Conservation (phyloP, 148 eudicot genomes). For the Persicaria maculosa region DNA sequence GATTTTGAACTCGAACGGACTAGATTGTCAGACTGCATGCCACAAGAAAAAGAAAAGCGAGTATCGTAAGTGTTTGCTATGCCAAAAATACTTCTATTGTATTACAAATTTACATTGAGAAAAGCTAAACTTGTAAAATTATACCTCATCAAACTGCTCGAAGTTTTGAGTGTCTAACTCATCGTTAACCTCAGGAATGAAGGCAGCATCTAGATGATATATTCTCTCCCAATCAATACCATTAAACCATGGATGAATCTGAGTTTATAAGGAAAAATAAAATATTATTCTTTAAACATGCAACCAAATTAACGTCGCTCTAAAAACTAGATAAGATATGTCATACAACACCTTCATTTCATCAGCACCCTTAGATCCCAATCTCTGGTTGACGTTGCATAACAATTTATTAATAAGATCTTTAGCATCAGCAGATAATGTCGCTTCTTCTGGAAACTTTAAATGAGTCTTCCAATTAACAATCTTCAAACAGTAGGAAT, state of each 20-base stretch:
- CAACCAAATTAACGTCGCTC: background rate
- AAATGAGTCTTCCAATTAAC: constrained; percentile 27
- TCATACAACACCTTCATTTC: constrained; percentile 26
- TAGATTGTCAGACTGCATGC: background rate
- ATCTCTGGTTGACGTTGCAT: constrained; percentile 25
- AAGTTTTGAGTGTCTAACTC: constrained; percentile 37
- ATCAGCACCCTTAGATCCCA: constrained; percentile 28
- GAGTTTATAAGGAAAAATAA: background rate
- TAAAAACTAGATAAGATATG: background rate
- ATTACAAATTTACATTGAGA: background rate
- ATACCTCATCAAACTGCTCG: constrained; percentile 39
- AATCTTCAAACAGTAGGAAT: constrained; percentile 16
- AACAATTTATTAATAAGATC: constrained; percentile 26
- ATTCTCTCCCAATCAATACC: constrained; percentile 29
- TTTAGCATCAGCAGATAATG: constrained; percentile 22
- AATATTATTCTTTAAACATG: background rate
- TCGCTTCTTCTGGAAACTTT: constrained; percentile 29
- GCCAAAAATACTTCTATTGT: background rate
- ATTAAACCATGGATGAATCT: constrained; percentile 31
- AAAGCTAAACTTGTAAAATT: background rate
- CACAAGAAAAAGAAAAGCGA: background rate
- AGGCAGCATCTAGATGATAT: constrained; percentile 37
- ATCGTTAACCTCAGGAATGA: constrained; percentile 35
- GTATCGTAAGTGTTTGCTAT: background rate
- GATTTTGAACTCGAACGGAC: background rate